These are phyloP conservation scores for Aspergillus biplanus DNA, from an alignment of 495 filamentous ascomycete genomes.

Conservation along the genomic window DNA sequence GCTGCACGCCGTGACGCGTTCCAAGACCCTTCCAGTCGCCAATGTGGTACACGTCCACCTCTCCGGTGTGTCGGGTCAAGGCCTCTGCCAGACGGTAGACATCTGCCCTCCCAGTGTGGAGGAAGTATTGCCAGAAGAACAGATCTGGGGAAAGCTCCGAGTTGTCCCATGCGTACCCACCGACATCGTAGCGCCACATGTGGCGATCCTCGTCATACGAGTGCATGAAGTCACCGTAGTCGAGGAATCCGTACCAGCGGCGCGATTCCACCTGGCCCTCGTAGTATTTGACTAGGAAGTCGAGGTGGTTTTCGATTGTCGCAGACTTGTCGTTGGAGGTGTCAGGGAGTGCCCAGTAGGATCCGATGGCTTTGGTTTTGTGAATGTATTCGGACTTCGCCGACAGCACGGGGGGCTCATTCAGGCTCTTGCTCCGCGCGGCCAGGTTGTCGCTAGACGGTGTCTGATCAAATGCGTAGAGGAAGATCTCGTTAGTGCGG, in stretches of 20 bases:
- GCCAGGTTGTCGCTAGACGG: conserved; percentile 39
- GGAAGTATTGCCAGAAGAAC: conserved; percentile 56
- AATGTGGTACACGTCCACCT: conserved; percentile 55
- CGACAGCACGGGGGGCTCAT: conserved; percentile 42
- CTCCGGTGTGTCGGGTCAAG: conserved; percentile 50
- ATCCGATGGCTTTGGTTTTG: conserved; percentile 42
- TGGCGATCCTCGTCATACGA: conserved; percentile 54
- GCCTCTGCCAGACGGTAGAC: conserved; percentile 53
- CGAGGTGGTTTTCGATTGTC: conserved; percentile 42
- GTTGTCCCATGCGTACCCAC: conserved; percentile 59
- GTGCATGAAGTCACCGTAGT: conserved; percentile 55
- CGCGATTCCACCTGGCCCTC: conserved; percentile 46
- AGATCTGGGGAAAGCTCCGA: conserved; percentile 56
- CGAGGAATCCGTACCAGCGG: conserved; percentile 57
- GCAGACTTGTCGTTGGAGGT: conserved; percentile 22
- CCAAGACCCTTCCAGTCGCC: conserved; percentile 52
- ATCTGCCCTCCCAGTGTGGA: conserved; percentile 49
- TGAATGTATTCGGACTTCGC: conserved; percentile 43
- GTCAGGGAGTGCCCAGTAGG: conserved; percentile 43
- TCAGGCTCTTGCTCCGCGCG: conserved; percentile 33
- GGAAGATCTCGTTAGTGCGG: conserved; percentile 48
- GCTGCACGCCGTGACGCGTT: conserved; percentile 56
- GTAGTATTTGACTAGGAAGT: conserved; percentile 50
- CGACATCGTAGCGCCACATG: conserved; percentile 56
- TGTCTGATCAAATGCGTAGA: conserved; percentile 45